phyloP scores from a whole-genome alignment of 495 filamentous ascomycete species.

The Penicillium flavigenum region DNA sequence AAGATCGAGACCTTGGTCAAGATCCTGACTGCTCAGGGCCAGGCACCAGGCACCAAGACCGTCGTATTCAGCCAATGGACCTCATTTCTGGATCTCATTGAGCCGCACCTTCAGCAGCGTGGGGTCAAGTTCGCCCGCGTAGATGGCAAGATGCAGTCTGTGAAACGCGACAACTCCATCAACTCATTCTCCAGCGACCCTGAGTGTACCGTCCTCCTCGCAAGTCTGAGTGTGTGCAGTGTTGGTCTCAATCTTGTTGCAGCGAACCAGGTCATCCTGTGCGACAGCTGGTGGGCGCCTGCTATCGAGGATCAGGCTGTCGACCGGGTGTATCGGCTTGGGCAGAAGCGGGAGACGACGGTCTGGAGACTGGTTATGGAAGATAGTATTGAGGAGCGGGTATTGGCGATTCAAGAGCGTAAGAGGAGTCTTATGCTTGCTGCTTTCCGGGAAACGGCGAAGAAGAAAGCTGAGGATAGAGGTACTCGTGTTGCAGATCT shows the following conservation, averaged over 20 bases:
- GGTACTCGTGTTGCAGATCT: constrained; percentile 57
- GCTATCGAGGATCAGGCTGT: constrained; percentile 94
- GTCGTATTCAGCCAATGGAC: constrained; percentile 96
- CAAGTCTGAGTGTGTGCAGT: constrained; percentile 75
- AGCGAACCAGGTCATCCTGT: constrained; percentile 82
- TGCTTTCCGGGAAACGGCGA: constrained; percentile 68
- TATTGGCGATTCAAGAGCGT: constrained; percentile 74
- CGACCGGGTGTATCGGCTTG: constrained; percentile 84
- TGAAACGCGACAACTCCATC: constrained; percentile 68
- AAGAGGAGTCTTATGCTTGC: constrained; percentile 78
- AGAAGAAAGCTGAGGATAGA: constrained; percentile 49
- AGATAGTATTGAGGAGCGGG: constrained; percentile 79
- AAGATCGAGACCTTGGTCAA: constrained; percentile 82
- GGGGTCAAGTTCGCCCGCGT: constrained; percentile 70
- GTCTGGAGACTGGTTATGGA: constrained; percentile 86
- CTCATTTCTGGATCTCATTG: constrained; percentile 77
- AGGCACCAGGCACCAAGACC: constrained; percentile 70
- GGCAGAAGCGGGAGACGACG: constrained; percentile 73
- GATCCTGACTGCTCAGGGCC: constrained; percentile 70
- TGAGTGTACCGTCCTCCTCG: constrained; percentile 74
- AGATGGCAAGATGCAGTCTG: constrained; percentile 75
- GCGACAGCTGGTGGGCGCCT: constrained; percentile 90
- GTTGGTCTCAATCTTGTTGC: constrained; percentile 89
- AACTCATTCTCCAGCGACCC: constrained; percentile 64
- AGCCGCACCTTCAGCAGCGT: constrained; percentile 62